Conservation (phyloP, 352 stramenopile genomes). For the Pythium dissimile region DNA sequence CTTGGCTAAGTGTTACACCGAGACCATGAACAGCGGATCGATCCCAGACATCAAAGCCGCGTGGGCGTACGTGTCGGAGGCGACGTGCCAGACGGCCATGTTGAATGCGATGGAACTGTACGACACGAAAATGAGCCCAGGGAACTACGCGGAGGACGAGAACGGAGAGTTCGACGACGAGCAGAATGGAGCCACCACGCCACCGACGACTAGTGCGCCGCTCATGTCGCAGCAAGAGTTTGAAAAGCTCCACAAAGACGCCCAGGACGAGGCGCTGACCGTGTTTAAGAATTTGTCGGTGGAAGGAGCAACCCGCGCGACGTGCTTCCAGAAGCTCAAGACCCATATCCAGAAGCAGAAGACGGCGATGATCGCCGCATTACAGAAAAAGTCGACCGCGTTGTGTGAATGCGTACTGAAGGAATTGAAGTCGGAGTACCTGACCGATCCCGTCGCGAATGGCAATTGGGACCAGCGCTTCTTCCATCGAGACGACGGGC, state of each 20-base stretch:
- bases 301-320: constrained; percentile 49
- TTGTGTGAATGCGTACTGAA: constrained; percentile 49
- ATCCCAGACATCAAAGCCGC: constrained; percentile 82
- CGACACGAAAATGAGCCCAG: constrained; percentile 41
- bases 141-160: constrained; percentile 20
- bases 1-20: constrained; percentile 62
- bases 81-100: constrained; percentile 64
- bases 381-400: constrained; percentile 58
- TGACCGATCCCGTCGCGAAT: constrained; percentile 36
- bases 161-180: constrained; percentile 22
- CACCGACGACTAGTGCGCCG: constrained; percentile 6
- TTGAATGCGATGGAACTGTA: constrained; percentile 53
- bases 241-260: constrained; percentile 67
- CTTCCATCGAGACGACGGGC: constrained; percentile 9
- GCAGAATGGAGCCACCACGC: neutral
- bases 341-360: constrained; percentile 62
- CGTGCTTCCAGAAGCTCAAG: constrained; percentile 78
- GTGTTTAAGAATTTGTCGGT: constrained; percentile 71
- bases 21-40: constrained; percentile 73
- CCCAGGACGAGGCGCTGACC: constrained; percentile 61
- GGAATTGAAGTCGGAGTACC: constrained; percentile 29
- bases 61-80: constrained; percentile 81
- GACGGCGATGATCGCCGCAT: constrained; percentile 38
- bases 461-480: constrained; percentile 39
- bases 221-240: constrained; percentile 70